Conservation (phyloP, 139 green algal species). For the Picochlorum sp. region DNA sequence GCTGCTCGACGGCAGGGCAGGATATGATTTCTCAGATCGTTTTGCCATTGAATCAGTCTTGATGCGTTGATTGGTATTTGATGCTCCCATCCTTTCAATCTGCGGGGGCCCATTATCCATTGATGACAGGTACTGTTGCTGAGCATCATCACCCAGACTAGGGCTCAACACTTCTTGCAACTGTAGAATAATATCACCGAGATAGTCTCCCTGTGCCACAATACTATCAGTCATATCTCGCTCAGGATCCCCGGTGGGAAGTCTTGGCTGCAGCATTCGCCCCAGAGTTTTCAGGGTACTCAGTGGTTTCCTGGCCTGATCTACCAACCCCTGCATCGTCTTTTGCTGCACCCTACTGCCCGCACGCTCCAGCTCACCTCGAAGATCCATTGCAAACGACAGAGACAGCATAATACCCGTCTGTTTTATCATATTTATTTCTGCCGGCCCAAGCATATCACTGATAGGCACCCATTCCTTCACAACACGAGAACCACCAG, state of each 20-base stretch:
- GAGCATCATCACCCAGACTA: background rate
- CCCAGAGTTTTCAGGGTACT: conserved; percentile 46
- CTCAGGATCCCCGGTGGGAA: conserved; percentile 33
- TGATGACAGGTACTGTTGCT: background rate
- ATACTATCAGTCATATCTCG: conserved; percentile 51
- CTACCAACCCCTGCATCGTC: conserved; percentile 29
- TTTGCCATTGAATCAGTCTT: background rate
- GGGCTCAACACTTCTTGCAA: conserved; percentile 24
- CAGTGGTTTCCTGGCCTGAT: conserved; percentile 37
- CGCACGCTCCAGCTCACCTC: conserved; percentile 25
- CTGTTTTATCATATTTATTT: conserved; percentile 31
- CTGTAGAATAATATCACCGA: conserved; percentile 43
- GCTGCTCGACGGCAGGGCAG: conserved; percentile 10
- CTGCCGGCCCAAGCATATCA: conserved; percentile 7
- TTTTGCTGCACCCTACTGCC: conserved; percentile 13
- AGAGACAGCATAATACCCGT: conserved; percentile 34
- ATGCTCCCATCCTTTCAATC: background rate
- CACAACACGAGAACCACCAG: too few species aligned
- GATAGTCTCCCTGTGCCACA: conserved; percentile 38
- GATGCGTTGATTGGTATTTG: background rate
- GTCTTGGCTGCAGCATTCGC: conserved; percentile 42
- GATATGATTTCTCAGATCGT: background rate
- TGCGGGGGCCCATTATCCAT: background rate
- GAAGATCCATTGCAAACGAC: conserved; percentile 46
- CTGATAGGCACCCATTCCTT: conserved; percentile 4